A percentile compares a stretch with the other conserved stretches of the same genome.
Conservation (phyloP, 1,284 basidiomycete genomes). For the Somion occarium region DNA sequence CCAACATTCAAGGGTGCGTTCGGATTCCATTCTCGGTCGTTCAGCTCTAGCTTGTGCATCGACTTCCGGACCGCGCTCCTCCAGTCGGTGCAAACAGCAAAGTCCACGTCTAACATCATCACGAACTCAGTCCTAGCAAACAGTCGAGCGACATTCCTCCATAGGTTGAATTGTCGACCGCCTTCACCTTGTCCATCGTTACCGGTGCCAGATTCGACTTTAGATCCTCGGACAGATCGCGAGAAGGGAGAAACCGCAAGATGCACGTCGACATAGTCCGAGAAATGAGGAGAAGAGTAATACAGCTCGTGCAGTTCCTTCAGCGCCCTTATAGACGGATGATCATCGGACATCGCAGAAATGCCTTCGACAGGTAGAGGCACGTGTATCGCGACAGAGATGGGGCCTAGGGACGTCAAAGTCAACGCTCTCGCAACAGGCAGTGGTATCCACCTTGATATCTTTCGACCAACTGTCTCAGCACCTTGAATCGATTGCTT, state of each 20-base stretch:
- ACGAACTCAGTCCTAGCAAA: slow-evolving; percentile 78
- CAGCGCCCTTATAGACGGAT: slow-evolving; percentile 36
- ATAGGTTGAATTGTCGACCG: slow-evolving; percentile 80
- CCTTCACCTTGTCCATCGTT: slow-evolving; percentile 22
- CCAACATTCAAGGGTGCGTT: slow-evolving; percentile 36
- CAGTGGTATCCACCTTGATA: slow-evolving; percentile 53
- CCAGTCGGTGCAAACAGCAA: slow-evolving; percentile 78
- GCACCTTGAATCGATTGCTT: slow-evolving; percentile 69
- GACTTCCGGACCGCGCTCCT: slow-evolving; percentile 44
- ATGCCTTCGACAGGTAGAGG: slow-evolving; percentile 25
- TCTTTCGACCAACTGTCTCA: slow-evolving; percentile 61
- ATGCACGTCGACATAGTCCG: slow-evolving; percentile 77
- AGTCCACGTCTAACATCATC: slow-evolving; percentile 88
- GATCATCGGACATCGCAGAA: slow-evolving; percentile 22
- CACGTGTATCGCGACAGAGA: slow-evolving; percentile 79
- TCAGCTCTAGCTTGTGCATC: slow-evolving; percentile 7
- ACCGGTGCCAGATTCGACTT: background rate
- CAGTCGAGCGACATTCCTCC: slow-evolving; percentile 78
- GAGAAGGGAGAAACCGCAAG: slow-evolving; percentile 75
- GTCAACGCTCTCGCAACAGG: background rate
- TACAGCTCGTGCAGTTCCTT: slow-evolving; percentile 62
- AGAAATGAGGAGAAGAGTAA: slow-evolving; percentile 56
- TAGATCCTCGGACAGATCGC: slow-evolving; percentile 17
- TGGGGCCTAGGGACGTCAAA: slow-evolving; percentile 50
- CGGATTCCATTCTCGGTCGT: background rate